These are phyloP conservation scores for Pythium biforme DNA, from an alignment of 352 stramenopile species.

Conservation along the genomic window DNA sequence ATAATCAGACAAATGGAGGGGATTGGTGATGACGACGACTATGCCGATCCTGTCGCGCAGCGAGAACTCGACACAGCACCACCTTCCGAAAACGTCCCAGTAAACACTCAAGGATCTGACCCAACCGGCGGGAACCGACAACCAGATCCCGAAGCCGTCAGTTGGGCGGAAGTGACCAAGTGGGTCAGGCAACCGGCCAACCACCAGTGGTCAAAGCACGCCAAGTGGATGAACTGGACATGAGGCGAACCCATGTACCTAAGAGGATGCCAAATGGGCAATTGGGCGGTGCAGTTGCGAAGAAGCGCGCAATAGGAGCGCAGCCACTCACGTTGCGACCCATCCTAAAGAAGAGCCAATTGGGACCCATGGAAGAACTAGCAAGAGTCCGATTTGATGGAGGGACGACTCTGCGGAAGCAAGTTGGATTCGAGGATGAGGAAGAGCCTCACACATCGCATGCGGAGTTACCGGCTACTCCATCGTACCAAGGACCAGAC, in stretches of 20 bases:
- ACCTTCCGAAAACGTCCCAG: background rate
- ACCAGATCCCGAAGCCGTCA: background rate
- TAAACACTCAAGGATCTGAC: background rate
- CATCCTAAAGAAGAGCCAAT: constrained; percentile 12
- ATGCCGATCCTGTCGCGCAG: background rate
- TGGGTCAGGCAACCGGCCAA: background rate
- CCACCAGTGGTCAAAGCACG: background rate
- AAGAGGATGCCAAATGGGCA: constrained; percentile 1
- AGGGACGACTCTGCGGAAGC: constrained; percentile 5
- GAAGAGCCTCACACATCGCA: background rate
- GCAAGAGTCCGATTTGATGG: constrained; percentile 5
- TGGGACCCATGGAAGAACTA: constrained; percentile 11
- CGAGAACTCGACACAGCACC: background rate
- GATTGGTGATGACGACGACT: background rate
- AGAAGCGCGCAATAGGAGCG: constrained; percentile 1
- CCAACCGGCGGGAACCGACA: background rate
- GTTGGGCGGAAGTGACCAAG: background rate
- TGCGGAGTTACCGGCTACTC: background rate
- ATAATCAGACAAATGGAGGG: constrained; percentile 4
- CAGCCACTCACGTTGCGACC: background rate
- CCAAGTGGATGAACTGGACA: constrained; percentile 4
- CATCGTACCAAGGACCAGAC: constrained; percentile 3
- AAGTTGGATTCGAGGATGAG: background rate
- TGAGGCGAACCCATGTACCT: too few relatives aligned
- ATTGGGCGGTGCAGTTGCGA: background rate